phyloP scores from a whole-genome alignment of 2,329 filamentous ascomycete genomes.

The Trichoderma koningii region DNA sequence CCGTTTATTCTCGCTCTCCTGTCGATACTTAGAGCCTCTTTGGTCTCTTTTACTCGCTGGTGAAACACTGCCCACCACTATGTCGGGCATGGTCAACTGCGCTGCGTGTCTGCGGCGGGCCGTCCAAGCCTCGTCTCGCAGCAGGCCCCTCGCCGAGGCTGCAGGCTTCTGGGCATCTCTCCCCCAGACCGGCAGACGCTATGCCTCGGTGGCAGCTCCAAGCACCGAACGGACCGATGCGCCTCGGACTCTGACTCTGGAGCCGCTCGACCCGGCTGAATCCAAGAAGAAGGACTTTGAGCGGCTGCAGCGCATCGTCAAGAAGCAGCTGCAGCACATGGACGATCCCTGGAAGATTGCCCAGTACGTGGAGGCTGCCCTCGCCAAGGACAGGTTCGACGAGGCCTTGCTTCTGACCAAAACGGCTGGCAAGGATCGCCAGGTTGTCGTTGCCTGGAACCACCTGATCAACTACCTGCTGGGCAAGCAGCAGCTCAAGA shows the following conservation, averaged over 20 bases:
- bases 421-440: slow-evolving; percentile 63
- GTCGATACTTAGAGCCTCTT: no score
- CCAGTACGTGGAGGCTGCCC: slow-evolving; percentile 62
- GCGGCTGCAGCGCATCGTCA: slow-evolving; percentile 44
- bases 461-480: slow-evolving; percentile 74
- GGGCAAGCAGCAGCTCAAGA: slow-evolving; percentile 58
- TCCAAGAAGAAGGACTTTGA: slow-evolving; percentile 33
- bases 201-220: slow-evolving; percentile 27
- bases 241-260: slow-evolving; percentile 31
- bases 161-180: slow-evolving; percentile 13
- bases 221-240: slow-evolving; percentile 30
- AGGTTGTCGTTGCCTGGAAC: slow-evolving; percentile 84
- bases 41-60: no score
- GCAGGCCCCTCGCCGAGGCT: slow-evolving; percentile 4
- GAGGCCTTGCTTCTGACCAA: slow-evolving; percentile 71
- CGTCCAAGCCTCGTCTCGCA: slow-evolving; percentile 29
- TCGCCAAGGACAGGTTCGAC: slow-evolving; percentile 61
- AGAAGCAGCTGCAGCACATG: slow-evolving; percentile 63
- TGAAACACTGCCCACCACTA: not conserved
- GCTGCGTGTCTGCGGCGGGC: slow-evolving; percentile 35
- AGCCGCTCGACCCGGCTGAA: slow-evolving; percentile 25
- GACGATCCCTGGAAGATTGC: slow-evolving; percentile 74
- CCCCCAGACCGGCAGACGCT: slow-evolving; percentile 27
- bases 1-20: not conserved
- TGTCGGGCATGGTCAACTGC: slow-evolving; percentile 15